Conservation (phyloP, 2,329 filamentous ascomycete genomes). For the Camptophora hylomeconis region DNA sequence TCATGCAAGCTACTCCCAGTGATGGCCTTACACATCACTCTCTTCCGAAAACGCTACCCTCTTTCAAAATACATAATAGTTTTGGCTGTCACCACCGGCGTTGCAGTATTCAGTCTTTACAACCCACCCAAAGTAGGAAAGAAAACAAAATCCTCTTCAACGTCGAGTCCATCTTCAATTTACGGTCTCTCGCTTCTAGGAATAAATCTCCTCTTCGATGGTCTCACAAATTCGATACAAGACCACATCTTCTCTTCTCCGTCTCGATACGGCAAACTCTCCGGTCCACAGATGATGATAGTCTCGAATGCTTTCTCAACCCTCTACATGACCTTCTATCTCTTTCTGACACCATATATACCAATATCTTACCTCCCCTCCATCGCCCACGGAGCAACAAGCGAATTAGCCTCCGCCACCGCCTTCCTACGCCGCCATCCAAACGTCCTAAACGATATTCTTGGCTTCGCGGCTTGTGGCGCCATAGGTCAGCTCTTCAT, state of each 20-base stretch:
- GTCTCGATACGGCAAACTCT: constrained; percentile 58
- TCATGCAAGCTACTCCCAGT: constrained; percentile 96
- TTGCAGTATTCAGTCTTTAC: constrained; percentile 90
- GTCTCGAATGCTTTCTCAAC: constrained; percentile 87
- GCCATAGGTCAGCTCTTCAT: constrained; percentile 95
- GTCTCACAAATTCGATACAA: constrained; percentile 90
- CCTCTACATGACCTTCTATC: constrained; percentile 60
- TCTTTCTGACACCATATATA: constrained; percentile 69
- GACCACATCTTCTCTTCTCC: constrained; percentile 72
- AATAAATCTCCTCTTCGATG: constrained; percentile 89
- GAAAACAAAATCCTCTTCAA: constrained; percentile 33
- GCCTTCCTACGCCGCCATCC: constrained; percentile 72
- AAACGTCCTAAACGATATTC: constrained; percentile 68
- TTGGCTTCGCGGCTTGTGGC: constrained; percentile 81
- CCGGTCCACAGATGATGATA: constrained; percentile 98
- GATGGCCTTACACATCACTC: constrained; percentile 87
- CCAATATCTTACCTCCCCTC: constrained; percentile 57
- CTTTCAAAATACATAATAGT: constrained; percentile 96
- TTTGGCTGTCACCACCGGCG: constrained; percentile 75
- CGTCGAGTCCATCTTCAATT: constrained; percentile 52
- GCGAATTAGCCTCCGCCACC: constrained; percentile 67
- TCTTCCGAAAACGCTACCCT: constrained; percentile 81
- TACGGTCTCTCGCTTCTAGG: constrained; percentile 65
- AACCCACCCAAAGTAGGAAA: constrained; percentile 47
- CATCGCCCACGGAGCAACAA: constrained; percentile 39